These are phyloP conservation scores for Pugionium dolabratum DNA, from an alignment of 345 rosid species.

Conservation along the genomic window DNA sequence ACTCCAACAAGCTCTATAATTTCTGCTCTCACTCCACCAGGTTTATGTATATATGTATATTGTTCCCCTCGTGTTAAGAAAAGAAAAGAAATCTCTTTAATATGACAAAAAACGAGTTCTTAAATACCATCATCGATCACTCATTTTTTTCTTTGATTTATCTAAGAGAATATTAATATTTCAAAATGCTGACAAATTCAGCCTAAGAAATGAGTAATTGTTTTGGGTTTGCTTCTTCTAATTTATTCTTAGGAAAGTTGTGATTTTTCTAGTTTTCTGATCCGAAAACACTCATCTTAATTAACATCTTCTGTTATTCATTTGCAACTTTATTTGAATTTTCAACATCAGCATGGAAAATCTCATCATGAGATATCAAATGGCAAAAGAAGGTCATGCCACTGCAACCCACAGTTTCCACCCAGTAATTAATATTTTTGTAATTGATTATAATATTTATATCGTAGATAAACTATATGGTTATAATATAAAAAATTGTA, in stretches of 20 bases:
- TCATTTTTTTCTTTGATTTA: constrained; percentile 11
- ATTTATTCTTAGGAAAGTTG: neutral
- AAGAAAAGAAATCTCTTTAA: neutral
- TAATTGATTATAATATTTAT: neutral
- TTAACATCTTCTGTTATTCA: neutral
- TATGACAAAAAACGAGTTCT: neutral
- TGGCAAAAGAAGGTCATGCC: constrained; percentile 26
- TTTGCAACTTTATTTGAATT: neutral
- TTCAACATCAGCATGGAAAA: constrained; percentile 33
- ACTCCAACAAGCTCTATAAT: constrained; percentile 61
- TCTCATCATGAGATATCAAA: constrained; percentile 33
- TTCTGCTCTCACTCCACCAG: constrained; percentile 25
- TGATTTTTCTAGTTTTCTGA: constrained; percentile 13
- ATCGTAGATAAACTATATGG: too few relatives aligned
- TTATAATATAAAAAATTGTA: too few relatives aligned
- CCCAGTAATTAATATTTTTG: neutral
- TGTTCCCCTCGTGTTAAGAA: neutral
- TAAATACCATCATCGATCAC: constrained; percentile 1
- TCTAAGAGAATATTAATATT: neutral
- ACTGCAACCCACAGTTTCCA: constrained; percentile 31
- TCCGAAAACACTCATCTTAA: neutral
- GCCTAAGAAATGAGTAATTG: neutral
- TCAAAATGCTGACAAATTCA: too few relatives aligned
- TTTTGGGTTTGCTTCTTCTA: neutral
- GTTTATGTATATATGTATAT: neutral